A percentile compares a stretch with the other conserved stretches of the same genome.
These are phyloP conservation scores for Kodamaea anthophila DNA, from an alignment of 1,139 yeast genomes.

Conservation along the genomic window DNA sequence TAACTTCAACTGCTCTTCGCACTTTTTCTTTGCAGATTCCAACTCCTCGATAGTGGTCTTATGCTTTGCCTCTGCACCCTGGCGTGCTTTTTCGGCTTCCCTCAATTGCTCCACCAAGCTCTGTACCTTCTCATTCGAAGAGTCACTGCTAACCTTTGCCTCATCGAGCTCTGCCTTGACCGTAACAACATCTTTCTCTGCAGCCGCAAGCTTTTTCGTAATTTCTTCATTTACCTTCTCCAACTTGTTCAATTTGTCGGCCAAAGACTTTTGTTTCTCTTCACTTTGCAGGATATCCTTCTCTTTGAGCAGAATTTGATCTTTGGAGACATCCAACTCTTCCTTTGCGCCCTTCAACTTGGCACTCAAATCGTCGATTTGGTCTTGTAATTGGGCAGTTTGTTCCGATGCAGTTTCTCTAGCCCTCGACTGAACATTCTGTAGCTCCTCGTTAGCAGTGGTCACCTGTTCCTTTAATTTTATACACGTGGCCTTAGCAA, in stretches of 20 bases:
- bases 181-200: constrained; percentile 6
- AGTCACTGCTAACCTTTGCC: constrained; percentile 5
- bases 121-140: constrained; percentile 1
- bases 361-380: constrained; percentile 2
- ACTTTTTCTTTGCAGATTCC: not conserved
- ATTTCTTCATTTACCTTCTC: constrained; percentile 1
- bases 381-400: constrained; percentile 5
- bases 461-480: constrained; percentile 4
- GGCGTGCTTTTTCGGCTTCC: not conserved
- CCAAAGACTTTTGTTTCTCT: not conserved
- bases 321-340: constrained; percentile 4
- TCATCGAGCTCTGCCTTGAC: constrained; percentile 6
- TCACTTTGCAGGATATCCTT: not conserved
- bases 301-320: not conserved
- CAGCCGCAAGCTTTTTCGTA: constrained; percentile 3
- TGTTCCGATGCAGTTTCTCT: not conserved
- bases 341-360: constrained; percentile 3
- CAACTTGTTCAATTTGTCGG: not conserved
- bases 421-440: constrained; percentile 3
- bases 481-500: constrained; percentile 1
- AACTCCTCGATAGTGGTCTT: not conserved
- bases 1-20: constrained; percentile 1
- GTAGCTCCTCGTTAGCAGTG: constrained; percentile 2
- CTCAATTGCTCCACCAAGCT: not conserved
- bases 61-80: not conserved